phyloP scores from a whole-genome alignment of 2,329 filamentous ascomycete species.

The Seiridium unicorne region DNA sequence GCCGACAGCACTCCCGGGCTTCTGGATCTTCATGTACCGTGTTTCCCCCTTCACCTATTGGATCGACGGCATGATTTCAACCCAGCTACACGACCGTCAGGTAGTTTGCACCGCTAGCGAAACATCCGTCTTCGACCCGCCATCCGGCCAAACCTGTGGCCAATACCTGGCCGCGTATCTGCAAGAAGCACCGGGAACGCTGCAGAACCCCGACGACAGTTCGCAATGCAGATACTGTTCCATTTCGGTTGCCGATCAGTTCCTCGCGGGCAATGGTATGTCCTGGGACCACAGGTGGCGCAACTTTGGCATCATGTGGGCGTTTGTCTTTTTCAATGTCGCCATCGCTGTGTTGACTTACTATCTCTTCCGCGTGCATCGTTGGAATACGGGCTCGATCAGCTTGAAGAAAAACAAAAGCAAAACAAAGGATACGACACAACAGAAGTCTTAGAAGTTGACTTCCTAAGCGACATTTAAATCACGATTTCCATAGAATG shows the following conservation, averaged over 20 bases:
- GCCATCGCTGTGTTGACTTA: constrained; percentile 53
- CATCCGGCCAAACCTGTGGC: constrained; percentile 54
- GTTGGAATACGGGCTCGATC: not conserved
- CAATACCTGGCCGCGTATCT: constrained; percentile 58
- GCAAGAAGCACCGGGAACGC: constrained; percentile 45
- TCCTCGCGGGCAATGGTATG: constrained; percentile 45
- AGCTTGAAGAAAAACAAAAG: constrained; percentile 1
- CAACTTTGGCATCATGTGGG: constrained; percentile 65
- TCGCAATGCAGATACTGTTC: constrained; percentile 55
- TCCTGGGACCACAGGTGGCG: constrained; percentile 62
- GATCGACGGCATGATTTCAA: constrained; percentile 68
- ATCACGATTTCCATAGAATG: no score
- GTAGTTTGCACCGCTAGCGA: constrained; percentile 71
- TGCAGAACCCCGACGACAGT: constrained; percentile 48
- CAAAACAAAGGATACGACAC: not conserved
- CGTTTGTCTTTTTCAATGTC: constrained; percentile 60
- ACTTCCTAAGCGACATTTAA: no score
- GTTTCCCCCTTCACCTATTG: constrained; percentile 82
- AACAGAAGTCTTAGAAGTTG: not conserved
- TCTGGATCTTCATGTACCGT: constrained; percentile 86
- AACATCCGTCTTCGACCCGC: constrained; percentile 63
- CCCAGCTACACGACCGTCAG: constrained; percentile 64
- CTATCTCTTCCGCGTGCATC: constrained; percentile 45
- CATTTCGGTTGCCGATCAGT: constrained; percentile 49
- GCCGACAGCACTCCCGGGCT: constrained; percentile 62